Percentiles rank a stretch among this genome's conserved stretches.
These are phyloP conservation scores for Cyberlindnera subsufficiens DNA, from an alignment of 805 yeast species.

Conservation along the genomic window DNA sequence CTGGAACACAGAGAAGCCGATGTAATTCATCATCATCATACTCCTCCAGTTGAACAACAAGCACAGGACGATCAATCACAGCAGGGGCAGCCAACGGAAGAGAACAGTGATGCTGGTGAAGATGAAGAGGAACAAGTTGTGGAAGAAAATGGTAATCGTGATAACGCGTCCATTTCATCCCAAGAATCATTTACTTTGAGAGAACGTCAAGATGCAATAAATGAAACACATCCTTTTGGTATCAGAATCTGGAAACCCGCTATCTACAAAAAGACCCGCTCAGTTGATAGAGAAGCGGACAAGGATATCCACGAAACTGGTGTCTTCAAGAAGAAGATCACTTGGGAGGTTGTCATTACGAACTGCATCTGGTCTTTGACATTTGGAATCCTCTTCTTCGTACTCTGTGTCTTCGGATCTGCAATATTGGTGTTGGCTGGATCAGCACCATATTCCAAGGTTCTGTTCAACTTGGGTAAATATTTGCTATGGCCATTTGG, in stretches of 20 bases:
- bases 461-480: conserved; percentile 56
- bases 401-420: conserved; percentile 44
- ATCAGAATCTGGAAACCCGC: conserved; percentile 99
- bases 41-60: conserved; percentile 7
- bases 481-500: conserved; percentile 87
- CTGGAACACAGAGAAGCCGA: conserved; percentile 23
- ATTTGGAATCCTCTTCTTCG: conserved; percentile 58
- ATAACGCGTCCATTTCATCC: conserved; percentile 41
- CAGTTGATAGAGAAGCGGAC: conserved; percentile 87
- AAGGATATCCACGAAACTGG: conserved; percentile 84
- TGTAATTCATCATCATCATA: conserved; percentile 9
- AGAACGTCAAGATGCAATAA: conserved; percentile 94
- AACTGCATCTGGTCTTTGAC: conserved; percentile 71
- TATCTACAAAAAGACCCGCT: conserved; percentile 83
- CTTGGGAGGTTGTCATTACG: conserved; percentile 57
- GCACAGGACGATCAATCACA: conserved; percentile 2
- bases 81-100: conserved; percentile 1
- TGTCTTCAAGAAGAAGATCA: conserved; percentile 34
- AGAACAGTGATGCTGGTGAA: not conserved
- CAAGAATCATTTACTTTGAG: conserved; percentile 81
- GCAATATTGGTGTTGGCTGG: conserved; percentile 39
- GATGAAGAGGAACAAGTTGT: conserved; percentile 9
- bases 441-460: conserved; percentile 52
- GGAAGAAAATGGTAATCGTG: conserved; percentile 6
- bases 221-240: conserved; percentile 96